A percentile compares a stretch with the other conserved stretches of the same genome.
phyloP scores from a whole-genome alignment of 805 yeast genomes.

The Starmerella potacharoeniae region DNA sequence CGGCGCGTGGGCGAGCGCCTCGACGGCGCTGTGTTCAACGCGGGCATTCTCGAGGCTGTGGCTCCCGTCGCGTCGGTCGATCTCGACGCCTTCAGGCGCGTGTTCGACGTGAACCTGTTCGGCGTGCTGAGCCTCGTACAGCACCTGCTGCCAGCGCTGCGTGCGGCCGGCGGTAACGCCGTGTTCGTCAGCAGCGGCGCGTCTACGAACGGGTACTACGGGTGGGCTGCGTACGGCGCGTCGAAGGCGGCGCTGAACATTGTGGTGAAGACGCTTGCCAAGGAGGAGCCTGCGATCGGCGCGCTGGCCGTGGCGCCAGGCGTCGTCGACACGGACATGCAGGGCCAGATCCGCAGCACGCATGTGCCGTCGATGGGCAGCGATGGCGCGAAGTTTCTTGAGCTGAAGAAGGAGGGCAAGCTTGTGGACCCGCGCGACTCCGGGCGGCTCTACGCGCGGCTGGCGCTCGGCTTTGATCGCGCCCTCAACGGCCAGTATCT shows the following conservation, averaged over 20 bases:
- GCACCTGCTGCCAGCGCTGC: constrained; percentile 39
- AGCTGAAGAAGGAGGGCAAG: constrained; percentile 45
- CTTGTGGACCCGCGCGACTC: constrained; percentile 63
- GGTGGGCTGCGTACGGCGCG: constrained; percentile 88
- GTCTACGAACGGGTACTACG: constrained; percentile 45
- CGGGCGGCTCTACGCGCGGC: constrained; percentile 53
- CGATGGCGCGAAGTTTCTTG: constrained; percentile 50
- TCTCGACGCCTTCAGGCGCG: constrained; percentile 46
- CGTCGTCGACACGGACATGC: constrained; percentile 88
- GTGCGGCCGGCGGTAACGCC: constrained; percentile 46
- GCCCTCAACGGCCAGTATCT: constrained; percentile 57
- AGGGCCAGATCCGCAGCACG: constrained; percentile 57
- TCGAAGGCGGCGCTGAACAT: constrained; percentile 88
- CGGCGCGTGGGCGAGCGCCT: constrained; percentile 27
- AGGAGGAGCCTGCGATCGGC: constrained; percentile 51
- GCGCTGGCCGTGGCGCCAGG: constrained; percentile 84
- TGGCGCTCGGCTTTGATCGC: constrained; percentile 51
- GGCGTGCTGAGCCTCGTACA: constrained; percentile 53
- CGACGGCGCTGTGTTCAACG: constrained; percentile 48
- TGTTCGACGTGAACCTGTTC: constrained; percentile 70
- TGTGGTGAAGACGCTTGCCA: constrained; percentile 52
- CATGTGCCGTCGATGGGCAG: constrained; percentile 50
- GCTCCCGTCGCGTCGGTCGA: constrained; percentile 35
- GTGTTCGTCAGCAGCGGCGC: constrained; percentile 91
- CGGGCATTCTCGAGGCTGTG: constrained; percentile 75